Conservation (phyloP, 139 green algal species). For the Chlorella sp. region DNA sequence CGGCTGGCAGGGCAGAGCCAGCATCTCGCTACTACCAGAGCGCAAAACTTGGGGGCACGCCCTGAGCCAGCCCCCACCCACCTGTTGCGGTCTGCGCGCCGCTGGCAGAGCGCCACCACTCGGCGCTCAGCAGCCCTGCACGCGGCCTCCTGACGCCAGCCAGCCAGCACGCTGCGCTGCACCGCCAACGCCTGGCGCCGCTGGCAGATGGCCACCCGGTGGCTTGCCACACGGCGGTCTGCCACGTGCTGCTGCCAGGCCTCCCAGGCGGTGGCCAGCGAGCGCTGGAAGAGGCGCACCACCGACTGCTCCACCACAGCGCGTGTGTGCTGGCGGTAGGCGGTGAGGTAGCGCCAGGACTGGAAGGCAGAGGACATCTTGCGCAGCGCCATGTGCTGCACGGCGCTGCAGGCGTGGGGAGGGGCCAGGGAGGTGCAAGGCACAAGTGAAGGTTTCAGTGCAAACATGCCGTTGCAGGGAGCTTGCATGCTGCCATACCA, state of each 20-base stretch:
- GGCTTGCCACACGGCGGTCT: background rate
- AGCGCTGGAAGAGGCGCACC: background rate
- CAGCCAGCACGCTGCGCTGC: background rate
- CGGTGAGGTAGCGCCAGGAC: conserved; percentile 17
- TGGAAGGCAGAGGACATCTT: conserved; percentile 14
- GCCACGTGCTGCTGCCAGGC: conserved; percentile 24
- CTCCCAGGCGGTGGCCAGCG: background rate
- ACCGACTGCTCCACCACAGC: conserved; percentile 11
- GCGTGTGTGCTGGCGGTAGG: background rate
- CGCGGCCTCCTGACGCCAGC: conserved; percentile 6
- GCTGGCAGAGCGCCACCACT: conserved; percentile 23
- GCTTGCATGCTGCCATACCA: background rate
- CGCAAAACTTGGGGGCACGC: background rate
- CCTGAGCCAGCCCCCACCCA: background rate
- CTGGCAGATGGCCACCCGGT: conserved; percentile 34
- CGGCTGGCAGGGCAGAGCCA: background rate
- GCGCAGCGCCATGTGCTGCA: conserved; percentile 19
- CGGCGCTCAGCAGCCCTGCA: background rate
- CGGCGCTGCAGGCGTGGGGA: background rate
- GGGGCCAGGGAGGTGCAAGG: too few relatives aligned
- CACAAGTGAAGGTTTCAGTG: background rate
- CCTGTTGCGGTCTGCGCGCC: conserved; percentile 25
- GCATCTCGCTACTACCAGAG: background rate
- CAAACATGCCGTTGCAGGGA: background rate
- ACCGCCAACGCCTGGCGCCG: background rate